Evolutionary conservation across 1,139 yeast species (phyloP), one percentile per base, ranked within the genome.

Genomic region (Protomyces macrosporus): DNA sequence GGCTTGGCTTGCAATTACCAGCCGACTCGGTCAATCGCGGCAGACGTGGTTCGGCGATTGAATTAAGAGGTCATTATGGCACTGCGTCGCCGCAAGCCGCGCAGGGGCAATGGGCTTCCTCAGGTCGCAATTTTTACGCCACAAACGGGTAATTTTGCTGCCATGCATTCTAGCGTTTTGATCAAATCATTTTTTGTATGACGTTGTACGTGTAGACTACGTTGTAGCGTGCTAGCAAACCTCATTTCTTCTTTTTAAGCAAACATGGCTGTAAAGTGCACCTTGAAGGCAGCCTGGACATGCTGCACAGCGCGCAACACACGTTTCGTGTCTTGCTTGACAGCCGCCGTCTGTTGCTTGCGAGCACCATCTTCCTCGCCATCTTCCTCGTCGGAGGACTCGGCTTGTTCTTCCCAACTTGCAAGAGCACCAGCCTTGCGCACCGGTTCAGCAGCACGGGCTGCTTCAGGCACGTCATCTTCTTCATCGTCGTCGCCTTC

Each of bases 211-310:
- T 23, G 23, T 23, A 23, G 23, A 23, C 23, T 23, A 23, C 23
- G 23, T 23, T 23, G 23, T 23, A 23, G 23, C 23, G 23, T 23
- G 23, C 23, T 23, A 23, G 23, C 23, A 23, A 23, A 23, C 23
- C 23, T 23, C 35, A 23, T 45, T 10, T 34, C 37, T 33, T 33
- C 23, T 33, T 51, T 6, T 14, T 63, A 63, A 37, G 65, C 65
- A 64, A 64, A 63, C 64, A 59, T 63, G 45, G 61, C 57, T 33
- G 50, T 55, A 45, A 63, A 63, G 14, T 62, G 33, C 5, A 51
- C 48, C 32, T 63, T 55, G 54, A 63, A 63, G 9, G 61, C 53
- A 37, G 56, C 55, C 33, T 60, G 60, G 16, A 63, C 63, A 34
- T 60, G 58, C 48, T 55, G 56, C 39, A 63, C 61, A 30, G 63